Conservation (phyloP, 2,329 filamentous ascomycete genomes). For the Pseudocercospora ulei region DNA sequence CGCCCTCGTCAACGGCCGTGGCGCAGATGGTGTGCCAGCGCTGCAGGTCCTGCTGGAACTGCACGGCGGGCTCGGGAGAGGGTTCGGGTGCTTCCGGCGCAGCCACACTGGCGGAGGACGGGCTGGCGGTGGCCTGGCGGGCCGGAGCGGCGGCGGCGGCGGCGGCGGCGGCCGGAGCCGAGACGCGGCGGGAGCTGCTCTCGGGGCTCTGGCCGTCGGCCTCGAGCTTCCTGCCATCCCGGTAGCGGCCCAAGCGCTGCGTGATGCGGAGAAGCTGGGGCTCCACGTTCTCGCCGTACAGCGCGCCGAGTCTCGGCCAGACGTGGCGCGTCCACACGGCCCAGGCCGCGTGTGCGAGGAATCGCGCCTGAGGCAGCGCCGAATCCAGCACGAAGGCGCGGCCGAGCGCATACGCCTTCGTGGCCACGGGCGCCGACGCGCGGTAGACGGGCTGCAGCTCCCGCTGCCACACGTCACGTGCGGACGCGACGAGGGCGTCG, state of each 20-base stretch:
- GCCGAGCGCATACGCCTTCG: slow-evolving; percentile 56
- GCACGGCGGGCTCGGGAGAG: slow-evolving; percentile 42
- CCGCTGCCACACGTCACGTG: slow-evolving; percentile 59
- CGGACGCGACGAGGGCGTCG: slow-evolving; percentile 52
- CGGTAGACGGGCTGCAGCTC: slow-evolving; percentile 67
- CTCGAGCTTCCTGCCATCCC: slow-evolving; percentile 53
- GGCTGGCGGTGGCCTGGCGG: slow-evolving; percentile 24
- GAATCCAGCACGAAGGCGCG: slow-evolving; percentile 59
- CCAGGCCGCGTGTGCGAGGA: slow-evolving; percentile 59
- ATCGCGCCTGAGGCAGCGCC: slow-evolving; percentile 61
- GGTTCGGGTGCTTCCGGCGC: slow-evolving; percentile 37
- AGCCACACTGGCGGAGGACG: slow-evolving; percentile 23
- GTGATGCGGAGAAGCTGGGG: slow-evolving; percentile 89
- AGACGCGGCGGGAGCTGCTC: slow-evolving; percentile 27
- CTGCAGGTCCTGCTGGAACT: slow-evolving; percentile 66
- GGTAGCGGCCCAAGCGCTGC: slow-evolving; percentile 72
- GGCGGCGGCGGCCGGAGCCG: slow-evolving; percentile 22
- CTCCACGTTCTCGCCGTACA: slow-evolving; percentile 88
- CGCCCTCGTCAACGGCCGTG: slow-evolving; percentile 72
- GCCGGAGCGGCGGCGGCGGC: slow-evolving; percentile 27
- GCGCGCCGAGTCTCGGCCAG: slow-evolving; percentile 67
- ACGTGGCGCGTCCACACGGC: slow-evolving; percentile 65
- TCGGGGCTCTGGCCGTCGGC: slow-evolving; percentile 50
- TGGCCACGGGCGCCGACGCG: slow-evolving; percentile 62
- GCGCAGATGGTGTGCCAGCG: slow-evolving; percentile 84